Base-by-base conservation (phyloP, 352 stramenopile species). In the Phytophthora constricta region DNA sequence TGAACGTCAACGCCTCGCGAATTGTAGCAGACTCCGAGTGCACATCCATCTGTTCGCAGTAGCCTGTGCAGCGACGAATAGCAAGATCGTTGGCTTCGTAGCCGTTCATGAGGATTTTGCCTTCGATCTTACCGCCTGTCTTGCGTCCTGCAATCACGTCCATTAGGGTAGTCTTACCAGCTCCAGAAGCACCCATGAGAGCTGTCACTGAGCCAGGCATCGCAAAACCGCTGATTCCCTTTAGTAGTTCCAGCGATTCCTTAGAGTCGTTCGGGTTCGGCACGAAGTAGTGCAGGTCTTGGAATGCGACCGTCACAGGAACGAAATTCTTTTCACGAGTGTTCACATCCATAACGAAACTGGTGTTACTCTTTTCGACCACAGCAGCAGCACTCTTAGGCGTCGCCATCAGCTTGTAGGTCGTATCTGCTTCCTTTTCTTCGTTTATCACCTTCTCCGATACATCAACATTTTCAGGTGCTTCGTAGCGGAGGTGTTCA, bases 71-170 rank as follows among this genome's bases (percentile, higher is more conserved):
- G 16, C 58, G 48, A 28, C 52, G 58, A 25, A 70, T 69, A 16
- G 59, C 62, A 14, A 73, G 47, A n/a, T 73, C 49, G 25, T 20
- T 70, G 17, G 54, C 69, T 3, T 65, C 43, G 61, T 87, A 82
- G 31, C 90, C 91, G 70, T 97, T 97, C n/a, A 97, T 49, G 9
- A 75, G 61, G 56, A 97, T 82, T 7, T 92, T 65, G 34, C 92
- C 91, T 37, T 57, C 70, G 51, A 97, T 82, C 9, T 34, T 77
- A 19, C 92, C 92, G 22, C 77, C 79, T 27, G 75, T 90, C 72
- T 98, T 98, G 49, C 92, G 76, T 22, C 93, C 70, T 7, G 92
- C 87, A 46, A 98, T 89, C 5, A 97, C 91, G 74, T 98, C 91
- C 62, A 96, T 87, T 75, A 65, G 47, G 1, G 57, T 65, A 8